phyloP scores from a whole-genome alignment of 1,284 basidiomycete genomes.

The Meripilus lineatus region DNA sequence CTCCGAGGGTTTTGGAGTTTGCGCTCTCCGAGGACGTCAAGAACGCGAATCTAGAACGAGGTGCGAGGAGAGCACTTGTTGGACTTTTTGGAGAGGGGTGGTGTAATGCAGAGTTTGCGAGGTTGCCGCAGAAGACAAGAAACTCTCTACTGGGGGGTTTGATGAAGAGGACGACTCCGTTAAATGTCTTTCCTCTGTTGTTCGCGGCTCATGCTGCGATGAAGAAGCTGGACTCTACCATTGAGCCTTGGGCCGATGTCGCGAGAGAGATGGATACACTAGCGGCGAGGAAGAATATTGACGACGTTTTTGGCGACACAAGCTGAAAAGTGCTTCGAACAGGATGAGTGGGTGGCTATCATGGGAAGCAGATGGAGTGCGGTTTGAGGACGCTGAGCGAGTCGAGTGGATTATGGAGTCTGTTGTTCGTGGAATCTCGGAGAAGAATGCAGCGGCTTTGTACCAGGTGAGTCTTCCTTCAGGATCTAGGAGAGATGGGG shows the following conservation, averaged over 20 bases:
- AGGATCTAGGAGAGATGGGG: conserved; percentile 5
- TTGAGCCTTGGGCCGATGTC: conserved; percentile 65
- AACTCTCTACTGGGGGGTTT: conserved; percentile 69
- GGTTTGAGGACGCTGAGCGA: conserved; percentile 71
- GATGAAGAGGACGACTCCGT: conserved; percentile 56
- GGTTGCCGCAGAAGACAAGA: conserved; percentile 60
- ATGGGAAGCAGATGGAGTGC: conserved; percentile 62
- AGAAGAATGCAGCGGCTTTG: conserved; percentile 56
- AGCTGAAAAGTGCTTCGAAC: conserved; percentile 59
- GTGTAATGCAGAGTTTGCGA: conserved; percentile 76
- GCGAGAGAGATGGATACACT: conserved; percentile 58
- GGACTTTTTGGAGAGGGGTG: conserved; percentile 83
- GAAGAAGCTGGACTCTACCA: conserved; percentile 45
- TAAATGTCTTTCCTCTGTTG: conserved; percentile 63
- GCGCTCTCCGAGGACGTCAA: conserved; percentile 70
- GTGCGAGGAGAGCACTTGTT: conserved; percentile 70
- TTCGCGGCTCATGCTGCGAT: conserved; percentile 64
- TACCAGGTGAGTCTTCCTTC: conserved; percentile 59
- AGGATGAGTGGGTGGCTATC: conserved; percentile 66
- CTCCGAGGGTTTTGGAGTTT: conserved; percentile 80
- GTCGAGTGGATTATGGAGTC: conserved; percentile 69
- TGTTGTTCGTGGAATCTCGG: conserved; percentile 52
- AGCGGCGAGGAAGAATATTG: conserved; percentile 51
- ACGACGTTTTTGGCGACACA: conserved; percentile 57
- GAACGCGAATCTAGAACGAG: conserved; percentile 65